Evolutionary conservation across 2,329 filamentous ascomycete genomes (phyloP), one percentile per base, ranked within the genome.

Genomic region (Alternaria burnsii): DNA sequence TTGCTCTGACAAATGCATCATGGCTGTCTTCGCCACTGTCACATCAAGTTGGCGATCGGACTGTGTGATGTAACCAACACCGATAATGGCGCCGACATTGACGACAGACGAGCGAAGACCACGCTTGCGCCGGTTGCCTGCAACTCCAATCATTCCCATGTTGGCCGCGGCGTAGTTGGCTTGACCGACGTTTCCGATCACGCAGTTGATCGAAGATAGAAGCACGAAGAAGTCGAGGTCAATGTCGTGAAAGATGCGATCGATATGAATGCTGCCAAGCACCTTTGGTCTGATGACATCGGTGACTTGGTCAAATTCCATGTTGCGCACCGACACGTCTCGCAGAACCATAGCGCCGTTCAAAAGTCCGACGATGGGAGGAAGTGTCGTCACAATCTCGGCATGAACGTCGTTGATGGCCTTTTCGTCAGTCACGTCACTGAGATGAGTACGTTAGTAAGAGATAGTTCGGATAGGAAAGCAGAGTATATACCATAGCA

Each of bases 141-240:
- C 80, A 0, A 85, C 62, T 0, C 65, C 63, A 11, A 62, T 64
- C 77, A 85, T 80, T 65, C 67, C 71, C 0, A 52, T 50, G 61
- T 85, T 84, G 4, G 80, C 82, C 0, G 82, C 80, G 0, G 72
- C 68, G 59, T 86, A 86, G 59, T 78, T 82, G 4, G 77, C 63
- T 59, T 86, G 83, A 0, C 78, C 79, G 14, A 28, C 38, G 3
- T 75, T 71, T 1, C 76, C 75, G 20, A 68, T n/a, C 12, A 70
- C 46, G 4, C 62, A 59, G 2, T 55, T 56, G 2, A 69, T 32
- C 0, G 73, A 76, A 2, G 68, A 71, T 28, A 77, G 71, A 14
- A 77, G 32, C 1, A 72, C 3, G 61, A 75, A 73, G 58, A 75
- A 75, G 43, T 75, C 71, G 1, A 75, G 51, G 1, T 61, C n/a